Conservation (phyloP, 768 basidiomycete species). For the Boletellus sp. region DNA sequence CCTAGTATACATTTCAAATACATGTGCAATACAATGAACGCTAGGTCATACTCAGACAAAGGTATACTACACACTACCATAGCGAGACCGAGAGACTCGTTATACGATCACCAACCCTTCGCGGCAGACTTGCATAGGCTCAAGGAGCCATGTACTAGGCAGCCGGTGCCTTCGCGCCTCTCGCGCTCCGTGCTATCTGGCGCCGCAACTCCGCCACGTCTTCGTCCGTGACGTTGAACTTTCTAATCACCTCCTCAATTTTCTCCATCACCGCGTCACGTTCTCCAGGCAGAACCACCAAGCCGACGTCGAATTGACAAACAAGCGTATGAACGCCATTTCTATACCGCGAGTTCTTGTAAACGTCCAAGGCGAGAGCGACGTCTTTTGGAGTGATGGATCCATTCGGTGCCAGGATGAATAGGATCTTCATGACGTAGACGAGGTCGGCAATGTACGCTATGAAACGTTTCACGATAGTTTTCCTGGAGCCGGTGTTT, state of each 20-base stretch:
- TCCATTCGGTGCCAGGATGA: neutral
- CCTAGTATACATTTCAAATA: too few relatives aligned
- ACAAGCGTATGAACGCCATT: neutral
- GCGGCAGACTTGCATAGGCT: too few relatives aligned
- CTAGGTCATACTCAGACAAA: too few relatives aligned
- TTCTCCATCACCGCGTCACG: neutral
- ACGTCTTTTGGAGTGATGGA: neutral
- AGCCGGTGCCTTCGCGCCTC: too few relatives aligned
- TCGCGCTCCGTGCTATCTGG: neutral
- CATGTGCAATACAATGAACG: too few relatives aligned
- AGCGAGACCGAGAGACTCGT: too few relatives aligned
- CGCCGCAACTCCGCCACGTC: neutral
- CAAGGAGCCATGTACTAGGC: too few relatives aligned
- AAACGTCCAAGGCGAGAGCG: too few relatives aligned
- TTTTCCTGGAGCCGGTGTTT: neutral
- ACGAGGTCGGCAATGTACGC: neutral
- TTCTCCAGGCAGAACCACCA: neutral
- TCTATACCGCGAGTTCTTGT: neutral
- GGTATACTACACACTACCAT: too few relatives aligned
- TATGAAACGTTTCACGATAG: neutral
- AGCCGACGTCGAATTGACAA: neutral
- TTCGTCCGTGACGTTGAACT: neutral
- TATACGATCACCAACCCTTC: too few relatives aligned
- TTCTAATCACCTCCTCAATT: neutral
- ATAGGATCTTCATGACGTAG: slow-evolving; percentile 3